Evolutionary conservation across 2,329 filamentous ascomycete genomes (phyloP).

Genomic region (Curvularia spicifera): DNA sequence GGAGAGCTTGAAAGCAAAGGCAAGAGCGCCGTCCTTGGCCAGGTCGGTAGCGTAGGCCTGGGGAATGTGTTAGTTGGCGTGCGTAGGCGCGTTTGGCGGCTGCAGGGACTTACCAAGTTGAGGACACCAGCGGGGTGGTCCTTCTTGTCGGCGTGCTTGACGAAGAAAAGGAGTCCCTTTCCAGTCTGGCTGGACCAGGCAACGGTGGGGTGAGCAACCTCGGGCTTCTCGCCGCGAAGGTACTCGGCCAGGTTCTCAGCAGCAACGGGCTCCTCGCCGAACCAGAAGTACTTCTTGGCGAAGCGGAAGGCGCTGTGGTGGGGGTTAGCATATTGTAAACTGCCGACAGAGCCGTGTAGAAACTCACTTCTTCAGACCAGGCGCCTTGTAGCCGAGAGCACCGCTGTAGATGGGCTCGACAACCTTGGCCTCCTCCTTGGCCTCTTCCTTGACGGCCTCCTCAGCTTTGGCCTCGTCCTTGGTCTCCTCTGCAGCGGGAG

Average conservation of each 20-base stretch:
- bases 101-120: constrained; percentile 71
- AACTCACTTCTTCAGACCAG: constrained; percentile 86
- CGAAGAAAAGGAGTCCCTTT: constrained; percentile 92
- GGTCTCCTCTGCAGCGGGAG: constrained; percentile 25
- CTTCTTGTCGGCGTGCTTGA: constrained; percentile 85
- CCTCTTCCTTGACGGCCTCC: constrained; percentile 44
- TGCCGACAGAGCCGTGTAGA: not conserved
- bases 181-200: constrained; percentile 94
- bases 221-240: constrained; percentile 86
- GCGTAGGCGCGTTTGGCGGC: not conserved
- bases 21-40: constrained; percentile 74
- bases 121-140: constrained; percentile 79
- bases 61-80: constrained; percentile 43
- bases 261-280: constrained; percentile 71
- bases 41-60: constrained; percentile 74
- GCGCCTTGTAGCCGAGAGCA: constrained; percentile 85
- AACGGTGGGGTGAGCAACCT: constrained; percentile 76
- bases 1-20: constrained; percentile 85
- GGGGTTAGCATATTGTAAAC: constrained; percentile 18
- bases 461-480: constrained; percentile 40
- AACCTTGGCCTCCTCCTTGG: constrained; percentile 55
- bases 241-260: constrained; percentile 76
- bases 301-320: constrained; percentile 77
- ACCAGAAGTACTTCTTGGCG: constrained; percentile 86
- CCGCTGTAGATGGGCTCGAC: constrained; percentile 80